Conservation (phyloP, 306 rosid species). For the Vigna radiata region DNA sequence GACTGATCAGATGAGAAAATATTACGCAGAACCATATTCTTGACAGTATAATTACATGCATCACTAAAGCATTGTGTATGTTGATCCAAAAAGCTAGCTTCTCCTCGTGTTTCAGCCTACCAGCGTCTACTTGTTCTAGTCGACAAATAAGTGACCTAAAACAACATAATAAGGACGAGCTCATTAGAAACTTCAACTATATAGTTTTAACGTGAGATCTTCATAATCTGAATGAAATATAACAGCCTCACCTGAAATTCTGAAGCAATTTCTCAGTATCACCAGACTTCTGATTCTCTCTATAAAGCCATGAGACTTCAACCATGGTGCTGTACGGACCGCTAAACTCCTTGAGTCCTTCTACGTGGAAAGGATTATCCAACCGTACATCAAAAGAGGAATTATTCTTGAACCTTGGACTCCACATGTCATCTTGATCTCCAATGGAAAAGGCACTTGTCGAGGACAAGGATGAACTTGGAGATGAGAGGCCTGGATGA, state of each 20-base stretch:
- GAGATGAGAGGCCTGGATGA: conserved; percentile 80
- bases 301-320: conserved; percentile 90
- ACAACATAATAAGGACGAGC: conserved; percentile 40
- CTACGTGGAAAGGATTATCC: conserved; percentile 91
- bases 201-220: background rate
- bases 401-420: conserved; percentile 75
- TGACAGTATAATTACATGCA: conserved; percentile 75
- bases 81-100: conserved; percentile 98
- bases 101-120: conserved; percentile 82
- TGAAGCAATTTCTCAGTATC: conserved; percentile 79
- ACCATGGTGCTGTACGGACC: conserved; percentile 99
- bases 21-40: conserved; percentile 17
- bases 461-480: conserved; percentile 83
- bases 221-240: conserved; percentile 9
- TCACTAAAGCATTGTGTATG: conserved; percentile 91
- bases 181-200: conserved; percentile 26
- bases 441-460: conserved; percentile 72
- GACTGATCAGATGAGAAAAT: conserved; percentile 32
- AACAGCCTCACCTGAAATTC: conserved; percentile 74
- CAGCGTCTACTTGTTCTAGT: conserved; percentile 81
- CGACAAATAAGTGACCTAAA: conserved; percentile 74
- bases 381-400: conserved; percentile 76
- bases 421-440: conserved; percentile 84
- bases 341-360: conserved; percentile 92
- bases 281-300: conserved; percentile 72